A percentile compares a stretch with the other conserved stretches of the same genome.
Evolutionary conservation across 139 green algal species (phyloP).

Genomic region (Chlamydomonas sp.): DNA sequence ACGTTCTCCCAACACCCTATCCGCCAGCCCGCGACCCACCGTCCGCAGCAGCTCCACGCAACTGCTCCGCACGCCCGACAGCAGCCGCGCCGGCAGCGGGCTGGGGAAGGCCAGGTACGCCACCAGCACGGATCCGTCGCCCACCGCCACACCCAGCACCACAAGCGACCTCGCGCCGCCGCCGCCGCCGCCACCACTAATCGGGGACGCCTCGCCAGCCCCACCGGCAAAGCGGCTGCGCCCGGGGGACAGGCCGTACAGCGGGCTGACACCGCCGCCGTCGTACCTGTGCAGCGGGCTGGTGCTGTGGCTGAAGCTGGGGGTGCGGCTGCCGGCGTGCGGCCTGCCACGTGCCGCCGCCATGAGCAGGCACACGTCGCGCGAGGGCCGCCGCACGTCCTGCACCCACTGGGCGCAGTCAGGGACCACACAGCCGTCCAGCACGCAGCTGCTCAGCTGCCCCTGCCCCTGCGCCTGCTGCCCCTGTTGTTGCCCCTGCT

Average conservation of each 20-base stretch:
- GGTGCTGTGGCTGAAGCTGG: not conserved
- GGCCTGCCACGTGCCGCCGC: too few species aligned
- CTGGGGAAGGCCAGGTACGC: constrained; percentile 14
- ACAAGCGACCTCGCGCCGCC: not conserved
- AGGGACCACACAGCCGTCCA: not conserved
- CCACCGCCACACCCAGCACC: not conserved
- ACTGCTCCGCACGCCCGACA: not conserved
- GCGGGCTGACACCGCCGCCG: too few species aligned
- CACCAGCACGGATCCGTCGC: not conserved
- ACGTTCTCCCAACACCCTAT: too few species aligned
- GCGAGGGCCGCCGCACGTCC: constrained; percentile 3
- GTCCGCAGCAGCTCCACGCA: not conserved
- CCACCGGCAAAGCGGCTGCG: not conserved
- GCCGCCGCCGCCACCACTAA: not conserved
- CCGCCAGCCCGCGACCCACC: not conserved
- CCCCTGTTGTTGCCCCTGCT: not conserved
- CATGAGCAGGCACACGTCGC: constrained; percentile 11
- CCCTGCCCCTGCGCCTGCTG: too few species aligned
- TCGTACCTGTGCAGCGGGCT: too few species aligned
- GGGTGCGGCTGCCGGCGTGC: not conserved
- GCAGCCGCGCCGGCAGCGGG: constrained; percentile 2
- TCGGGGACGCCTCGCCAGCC: not conserved
- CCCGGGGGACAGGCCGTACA: too few species aligned
- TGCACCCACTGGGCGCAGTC: not conserved
- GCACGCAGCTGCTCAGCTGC: not conserved